Evolutionary conservation across 1,284 basidiomycete genomes (phyloP).

Genomic region (Boletus mariae): DNA sequence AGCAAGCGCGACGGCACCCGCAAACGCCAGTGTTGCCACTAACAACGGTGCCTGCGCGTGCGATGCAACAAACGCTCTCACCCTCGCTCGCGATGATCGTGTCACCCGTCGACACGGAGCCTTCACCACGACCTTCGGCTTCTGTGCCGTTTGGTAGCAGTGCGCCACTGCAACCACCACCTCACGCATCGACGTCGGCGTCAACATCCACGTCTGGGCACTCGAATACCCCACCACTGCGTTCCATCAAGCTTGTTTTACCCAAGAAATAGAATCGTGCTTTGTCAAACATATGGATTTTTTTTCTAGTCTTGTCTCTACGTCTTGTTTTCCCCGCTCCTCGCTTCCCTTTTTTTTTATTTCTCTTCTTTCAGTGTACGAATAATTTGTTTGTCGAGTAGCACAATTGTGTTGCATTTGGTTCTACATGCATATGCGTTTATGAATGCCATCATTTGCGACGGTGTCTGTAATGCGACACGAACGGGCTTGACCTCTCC

Average conservation of each 20-base stretch:
- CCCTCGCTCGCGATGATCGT: conserved; percentile 43
- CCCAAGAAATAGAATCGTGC: conserved; percentile 28
- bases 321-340: too few relatives aligned
- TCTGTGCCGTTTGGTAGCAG: conserved; percentile 21
- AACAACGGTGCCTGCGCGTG: conserved; percentile 30
- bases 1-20: conserved; percentile 32
- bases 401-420: conserved; percentile 1
- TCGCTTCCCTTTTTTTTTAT: not conserved
- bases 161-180: conserved; percentile 11
- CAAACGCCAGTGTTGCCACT: conserved; percentile 32
- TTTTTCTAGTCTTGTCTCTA: not conserved
- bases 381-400: not conserved
- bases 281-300: not conserved
- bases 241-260: conserved; percentile 31
- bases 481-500: not conserved
- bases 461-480: not conserved
- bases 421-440: not conserved
- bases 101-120: conserved; percentile 36
- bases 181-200: conserved; percentile 6
- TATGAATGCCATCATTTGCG: not conserved
- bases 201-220: conserved; percentile 11
- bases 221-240: conserved; percentile 30
- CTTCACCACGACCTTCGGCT: conserved; percentile 30
- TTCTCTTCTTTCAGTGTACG: not conserved
- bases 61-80: conserved; percentile 44